Base-by-base conservation (phyloP, 2,329 filamentous ascomycete genomes). In the Colletotrichum musae region DNA sequence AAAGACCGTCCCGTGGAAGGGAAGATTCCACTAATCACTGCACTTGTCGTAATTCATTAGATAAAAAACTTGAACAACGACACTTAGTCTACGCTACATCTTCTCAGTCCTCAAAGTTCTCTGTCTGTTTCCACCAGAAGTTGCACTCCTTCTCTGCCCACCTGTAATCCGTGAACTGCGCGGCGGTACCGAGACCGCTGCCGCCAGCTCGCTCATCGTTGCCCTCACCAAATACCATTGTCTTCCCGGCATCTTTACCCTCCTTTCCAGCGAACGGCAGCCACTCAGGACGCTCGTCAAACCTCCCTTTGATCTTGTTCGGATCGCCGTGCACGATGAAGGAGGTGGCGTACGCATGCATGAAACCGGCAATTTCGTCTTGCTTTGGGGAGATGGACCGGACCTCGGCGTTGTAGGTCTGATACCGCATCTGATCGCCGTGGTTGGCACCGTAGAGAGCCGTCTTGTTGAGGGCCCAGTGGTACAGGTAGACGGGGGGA, bases 201-300 rank as follows among this genome's bases (percentile, higher is more conserved):
- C 84, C 85, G 0, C 85, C 84, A 51, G 83, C 83, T 7, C 82
- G 74, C 70, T 87, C 84, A 71, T 86, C 81, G 71, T 86, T 87
- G 0, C 80, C 84, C 43, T 83, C 77, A 0, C 85, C 84, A 24
- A 87, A 77, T 0, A 83, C 68, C 83, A 87, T 83, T 0, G 82
- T 80, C 45, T 58, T 68, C 3, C 43, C 58, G 26, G 74, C 71
- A 0, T 75, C 75, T 47, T 77, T 74, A 1, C 74, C 74, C 0
- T 71, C 64, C 4, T 72, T 75, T 12, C 74, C 73, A 4, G 80
- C 21, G 45, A 57, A 63, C 1, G 64, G 58, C 0, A 66, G 59
- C 77, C 76, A 78, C 39, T 73, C 48, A 1, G 74, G 72, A 0
- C 77, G 58, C 15, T 72, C 52, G 1, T 67, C 63, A 58, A 75